Base-by-base conservation (phyloP, 2,329 filamentous ascomycete species). In the Calonectria leucothoes region DNA sequence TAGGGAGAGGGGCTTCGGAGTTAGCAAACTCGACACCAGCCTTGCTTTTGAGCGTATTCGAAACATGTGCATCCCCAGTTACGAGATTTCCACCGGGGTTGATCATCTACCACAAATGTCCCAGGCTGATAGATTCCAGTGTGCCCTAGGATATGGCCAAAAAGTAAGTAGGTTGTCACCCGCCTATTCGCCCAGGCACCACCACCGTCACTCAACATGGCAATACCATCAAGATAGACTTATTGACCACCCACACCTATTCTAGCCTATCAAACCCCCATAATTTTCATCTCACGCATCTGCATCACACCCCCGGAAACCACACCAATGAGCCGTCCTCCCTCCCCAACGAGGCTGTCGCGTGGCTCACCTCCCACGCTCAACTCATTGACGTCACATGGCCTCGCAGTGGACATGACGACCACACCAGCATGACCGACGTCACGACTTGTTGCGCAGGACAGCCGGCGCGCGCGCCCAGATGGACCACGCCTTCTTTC, bases 381-480 rank as follows among this genome's bases (percentile, higher is more conserved):
- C 49, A 37, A 42, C 52, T 57, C 64, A 27, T 74, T 80, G 79
- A 80, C 79, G 79, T 80, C 78, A 80, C 79, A 80, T 74, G 77
- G 66, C 45, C 75, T 73, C 69, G 31, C 65, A 66, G 66, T 68
- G 55, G 55, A 72, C 75, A 72, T 49, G 39, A 75, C 70, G 72
- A 70, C 71, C 75, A 76, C 77, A 73, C 78, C 66, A 75, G 75
- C 77, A 79, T 80, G 77, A 80, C 79, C 55, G 78, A 80, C 79
- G 79, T 80, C 79, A 80, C 79, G 78, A 76, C 71, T 75, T 63
- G 42, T 52, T 20, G n/a, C 37, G 39, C 52, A 39, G 27, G 35
- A 72, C 51, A 52, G 39, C 8, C 5, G 20, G 57, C 33, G 14
- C 25, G 57, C 33, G 14, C 35, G 31, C 35, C 17, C 23, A 59